phyloP scores from a whole-genome alignment of 2,329 filamentous ascomycete genomes.

The Basipetospora chlamydospora region DNA sequence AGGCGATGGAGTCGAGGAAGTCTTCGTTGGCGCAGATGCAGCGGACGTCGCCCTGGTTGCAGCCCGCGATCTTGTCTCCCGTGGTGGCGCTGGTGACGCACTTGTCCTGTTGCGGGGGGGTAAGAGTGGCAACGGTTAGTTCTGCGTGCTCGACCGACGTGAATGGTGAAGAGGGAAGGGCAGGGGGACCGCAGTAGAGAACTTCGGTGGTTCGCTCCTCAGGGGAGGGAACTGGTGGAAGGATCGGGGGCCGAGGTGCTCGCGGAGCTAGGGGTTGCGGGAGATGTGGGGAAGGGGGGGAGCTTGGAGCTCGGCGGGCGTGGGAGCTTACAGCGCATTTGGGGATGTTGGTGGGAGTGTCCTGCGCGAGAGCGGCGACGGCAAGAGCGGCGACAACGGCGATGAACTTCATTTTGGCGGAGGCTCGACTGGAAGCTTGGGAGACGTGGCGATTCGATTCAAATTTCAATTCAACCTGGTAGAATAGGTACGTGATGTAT shows the following conservation, averaged over 20 bases:
- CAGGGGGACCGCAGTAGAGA: too few relatives aligned
- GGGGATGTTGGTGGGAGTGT: slow-evolving; percentile 4
- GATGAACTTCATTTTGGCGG: slow-evolving; percentile 4
- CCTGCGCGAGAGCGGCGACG: slow-evolving; percentile 4
- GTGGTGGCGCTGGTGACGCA: slow-evolving; percentile 20
- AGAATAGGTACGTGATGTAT: too few relatives aligned
- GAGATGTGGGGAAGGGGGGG: background rate
- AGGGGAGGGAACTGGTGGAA: background rate
- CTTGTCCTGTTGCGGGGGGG: slow-evolving; percentile 13
- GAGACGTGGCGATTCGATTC: too few relatives aligned
- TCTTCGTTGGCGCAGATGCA: slow-evolving; percentile 26
- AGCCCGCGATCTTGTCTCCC: slow-evolving; percentile 21
- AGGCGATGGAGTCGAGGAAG: slow-evolving; percentile 26
- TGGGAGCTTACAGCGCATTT: slow-evolving; percentile 5
- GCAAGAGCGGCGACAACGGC: slow-evolving; percentile 3
- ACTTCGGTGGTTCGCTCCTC: too few relatives aligned
- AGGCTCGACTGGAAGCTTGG: too few relatives aligned
- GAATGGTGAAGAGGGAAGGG: background rate
- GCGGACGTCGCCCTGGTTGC: slow-evolving; percentile 21
- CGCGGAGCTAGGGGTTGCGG: background rate
- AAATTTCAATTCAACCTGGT: too few relatives aligned
- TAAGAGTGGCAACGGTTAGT: background rate
- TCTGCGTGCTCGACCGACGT: background rate
- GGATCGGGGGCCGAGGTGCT: background rate
- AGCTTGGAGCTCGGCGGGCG: too few relatives aligned